Base-by-base conservation (phyloP, 495 filamentous ascomycete species). In the Podospora comata region DNA sequence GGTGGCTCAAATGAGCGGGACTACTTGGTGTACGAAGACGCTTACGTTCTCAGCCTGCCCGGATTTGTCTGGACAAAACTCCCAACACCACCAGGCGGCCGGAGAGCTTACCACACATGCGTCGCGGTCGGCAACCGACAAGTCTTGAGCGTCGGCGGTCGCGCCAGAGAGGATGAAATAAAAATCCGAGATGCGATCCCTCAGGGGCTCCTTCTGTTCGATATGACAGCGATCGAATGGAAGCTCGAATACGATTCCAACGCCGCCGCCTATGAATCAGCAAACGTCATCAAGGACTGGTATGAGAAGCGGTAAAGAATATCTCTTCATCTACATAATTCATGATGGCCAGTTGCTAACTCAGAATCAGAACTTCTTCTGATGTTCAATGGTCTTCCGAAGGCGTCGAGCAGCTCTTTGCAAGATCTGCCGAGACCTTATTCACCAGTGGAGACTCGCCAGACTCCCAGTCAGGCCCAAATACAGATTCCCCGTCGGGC, bases 41-140 rank as follows among this genome's bases (percentile, higher is more conserved):
- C 23, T 48, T 63, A 63, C 18, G 20, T 63, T 32, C 32, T 63
- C 28, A 63, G 61, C 32, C 15, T 63, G 11, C 61, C 61, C 5
- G 61, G 61, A n/a, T 63, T 63, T 26, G 28, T 63, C n/a, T 63
- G 61, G 61, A 63, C 61, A 6, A 34, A 48, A 27, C 18, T 63
- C 9, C 61, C 61, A 19, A 32, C n/a, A 7, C 28, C 32, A 34
- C 61, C 28, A 18, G 23, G 23, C 26, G 61, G 30, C 6, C 7
- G 5, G 5, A 28, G 34, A 11, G 1, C 4, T 3, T 39, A 18
- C 16, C 61, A 63, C 4, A n/a, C 28, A 16, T 63, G 61, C 32
- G 61, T 63, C 15, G 11, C 61, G 0, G 61, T 63, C 0, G 61
- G 61, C 16, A 63, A 63, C 3, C 3, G 61, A 20, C 61, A 63